These are phyloP conservation scores for Geotrichum candidum DNA, from an alignment of 1,139 yeast genomes.

Conservation along the genomic window DNA sequence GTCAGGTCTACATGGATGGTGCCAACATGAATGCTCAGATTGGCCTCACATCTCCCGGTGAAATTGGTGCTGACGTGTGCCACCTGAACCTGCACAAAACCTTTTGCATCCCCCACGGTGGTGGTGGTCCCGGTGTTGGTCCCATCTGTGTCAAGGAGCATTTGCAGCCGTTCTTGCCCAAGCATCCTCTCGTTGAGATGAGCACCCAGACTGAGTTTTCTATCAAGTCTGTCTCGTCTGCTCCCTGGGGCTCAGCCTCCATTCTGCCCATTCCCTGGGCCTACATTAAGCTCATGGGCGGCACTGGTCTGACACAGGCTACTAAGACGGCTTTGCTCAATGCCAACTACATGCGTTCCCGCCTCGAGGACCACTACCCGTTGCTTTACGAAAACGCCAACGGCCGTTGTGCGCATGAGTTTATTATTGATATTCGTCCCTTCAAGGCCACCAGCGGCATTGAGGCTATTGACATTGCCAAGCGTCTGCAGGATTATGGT, in stretches of 20 bases:
- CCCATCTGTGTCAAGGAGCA: conserved; percentile 92
- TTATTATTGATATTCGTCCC: conserved; percentile 83
- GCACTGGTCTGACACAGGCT: conserved; percentile 73
- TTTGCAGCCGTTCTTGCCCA: conserved; percentile 76
- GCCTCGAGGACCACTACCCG: conserved; percentile 62
- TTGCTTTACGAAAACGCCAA: conserved; percentile 66
- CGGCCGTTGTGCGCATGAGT: conserved; percentile 93
- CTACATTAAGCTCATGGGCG: conserved; percentile 90
- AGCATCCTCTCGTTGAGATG: conserved; percentile 59
- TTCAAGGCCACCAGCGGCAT: conserved; percentile 68
- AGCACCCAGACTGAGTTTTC: conserved; percentile 32
- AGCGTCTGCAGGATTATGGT: conserved; percentile 94
- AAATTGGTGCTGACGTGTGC: conserved; percentile 97
- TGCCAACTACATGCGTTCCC: conserved; percentile 90
- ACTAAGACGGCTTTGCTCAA: conserved; percentile 87
- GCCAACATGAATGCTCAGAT: conserved; percentile 99
- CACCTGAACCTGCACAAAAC: conserved; percentile 95
- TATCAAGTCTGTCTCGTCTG: conserved; percentile 78
- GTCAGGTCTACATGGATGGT: conserved; percentile 95
- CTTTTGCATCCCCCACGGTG: conserved; percentile 97
- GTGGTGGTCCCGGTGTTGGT: conserved; percentile 99
- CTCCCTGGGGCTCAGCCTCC: conserved; percentile 94
- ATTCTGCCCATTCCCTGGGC: conserved; percentile 92
- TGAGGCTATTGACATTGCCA: conserved; percentile 95
- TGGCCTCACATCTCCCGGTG: conserved; percentile 95